phyloP scores from a whole-genome alignment of 108 stramenopile species.

The Conticribra guillardii region DNA sequence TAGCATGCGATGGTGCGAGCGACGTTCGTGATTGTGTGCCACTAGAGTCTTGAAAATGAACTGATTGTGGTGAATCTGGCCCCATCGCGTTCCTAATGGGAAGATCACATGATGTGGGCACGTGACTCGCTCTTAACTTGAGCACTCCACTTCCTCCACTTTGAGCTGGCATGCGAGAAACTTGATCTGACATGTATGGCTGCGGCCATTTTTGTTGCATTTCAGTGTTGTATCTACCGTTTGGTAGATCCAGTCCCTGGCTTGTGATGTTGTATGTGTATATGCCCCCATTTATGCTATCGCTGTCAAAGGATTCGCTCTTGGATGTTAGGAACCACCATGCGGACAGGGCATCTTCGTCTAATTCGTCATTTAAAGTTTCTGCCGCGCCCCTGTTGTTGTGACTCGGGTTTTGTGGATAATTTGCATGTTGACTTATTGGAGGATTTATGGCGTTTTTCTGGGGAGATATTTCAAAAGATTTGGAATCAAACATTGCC shows the following conservation, averaged over 20 bases:
- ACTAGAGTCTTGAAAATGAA: too few species aligned
- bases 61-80: too few species aligned
- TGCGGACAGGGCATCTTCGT: neutral
- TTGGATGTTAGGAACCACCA: neutral
- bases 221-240: neutral
- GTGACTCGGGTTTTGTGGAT: too few species aligned
- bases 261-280: neutral
- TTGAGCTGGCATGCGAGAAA: too few species aligned
- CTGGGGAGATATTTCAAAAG: neutral
- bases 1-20: too few species aligned
- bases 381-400: neutral
- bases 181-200: too few species aligned
- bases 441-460: neutral
- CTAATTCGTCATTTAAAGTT: neutral
- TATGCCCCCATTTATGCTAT: neutral
- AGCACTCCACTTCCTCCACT: too few species aligned
- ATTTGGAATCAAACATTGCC: neutral
- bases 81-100: too few species aligned
- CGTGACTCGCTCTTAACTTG: too few species aligned
- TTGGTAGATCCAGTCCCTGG: neutral
- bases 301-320: neutral
- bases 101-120: too few species aligned
- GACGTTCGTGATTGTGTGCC: too few species aligned
- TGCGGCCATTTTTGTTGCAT: too few species aligned
- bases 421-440: neutral